Evolutionary conservation across 257 asterid species (phyloP).

Genomic region (Gentiana dahurica): DNA sequence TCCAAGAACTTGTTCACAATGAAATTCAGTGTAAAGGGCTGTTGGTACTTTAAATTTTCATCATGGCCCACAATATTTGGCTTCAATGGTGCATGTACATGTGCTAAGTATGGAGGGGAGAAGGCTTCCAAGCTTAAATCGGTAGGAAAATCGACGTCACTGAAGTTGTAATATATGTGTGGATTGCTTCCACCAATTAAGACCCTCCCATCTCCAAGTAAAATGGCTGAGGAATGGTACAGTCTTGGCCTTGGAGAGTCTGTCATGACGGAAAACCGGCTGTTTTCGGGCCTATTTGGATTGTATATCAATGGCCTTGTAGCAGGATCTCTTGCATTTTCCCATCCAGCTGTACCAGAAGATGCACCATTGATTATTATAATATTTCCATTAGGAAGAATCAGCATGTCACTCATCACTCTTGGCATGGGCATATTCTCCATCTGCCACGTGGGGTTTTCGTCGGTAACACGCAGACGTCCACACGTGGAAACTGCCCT

Average conservation of each 20-base stretch:
- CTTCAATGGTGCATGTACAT: conserved; percentile 16
- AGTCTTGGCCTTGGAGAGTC: conserved; percentile 37
- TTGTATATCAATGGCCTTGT: conserved; percentile 41
- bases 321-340: conserved; percentile 32
- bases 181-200: conserved; percentile 69
- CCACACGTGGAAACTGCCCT: conserved; percentile 45
- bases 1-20: conserved; percentile 12
- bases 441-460: conserved; percentile 36
- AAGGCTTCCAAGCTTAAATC: conserved; percentile 61
- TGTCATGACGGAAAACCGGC: conserved; percentile 27
- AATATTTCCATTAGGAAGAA: conserved; percentile 46
- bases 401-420: conserved; percentile 63
- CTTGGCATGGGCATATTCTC: conserved; percentile 57
- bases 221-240: conserved; percentile 55
- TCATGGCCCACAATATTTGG: conserved; percentile 21
- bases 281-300: background rate
- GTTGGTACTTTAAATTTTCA: conserved; percentile 19
- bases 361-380: conserved; percentile 52
- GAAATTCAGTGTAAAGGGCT: conserved; percentile 21
- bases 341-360: conserved; percentile 61
- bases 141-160: conserved; percentile 41
- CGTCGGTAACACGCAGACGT: conserved; percentile 26
- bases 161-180: conserved; percentile 41
- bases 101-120: conserved; percentile 46
- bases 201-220: conserved; percentile 45